Percentiles rank a stretch among this genome's conserved stretches.
Conservation (phyloP, 177 flowering plant genomes). For the Vitis hybrid region DNA sequence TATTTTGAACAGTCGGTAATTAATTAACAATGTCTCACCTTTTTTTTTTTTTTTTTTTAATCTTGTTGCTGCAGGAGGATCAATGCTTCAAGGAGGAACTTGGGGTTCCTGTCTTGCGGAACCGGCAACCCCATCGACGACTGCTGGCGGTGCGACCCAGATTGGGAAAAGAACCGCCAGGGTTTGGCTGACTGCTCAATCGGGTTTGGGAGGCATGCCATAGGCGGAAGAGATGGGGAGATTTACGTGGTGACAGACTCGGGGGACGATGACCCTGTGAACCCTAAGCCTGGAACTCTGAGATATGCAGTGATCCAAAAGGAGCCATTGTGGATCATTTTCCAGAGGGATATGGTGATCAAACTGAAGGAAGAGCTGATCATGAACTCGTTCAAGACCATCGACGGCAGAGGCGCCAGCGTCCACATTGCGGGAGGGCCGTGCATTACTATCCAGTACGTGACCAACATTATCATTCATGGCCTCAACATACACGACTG, state of each 20-base stretch:
- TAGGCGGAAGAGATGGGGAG: slow-evolving; percentile 61
- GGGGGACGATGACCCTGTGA: slow-evolving; percentile 49
- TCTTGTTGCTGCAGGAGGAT: slow-evolving; percentile 44
- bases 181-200: slow-evolving; percentile 65
- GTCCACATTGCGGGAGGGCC: slow-evolving; percentile 79
- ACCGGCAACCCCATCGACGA: slow-evolving; percentile 79
- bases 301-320: slow-evolving; percentile 58
- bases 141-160: slow-evolving; percentile 78
- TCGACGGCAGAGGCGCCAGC: slow-evolving; percentile 70
- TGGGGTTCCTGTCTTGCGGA: slow-evolving; percentile 55
- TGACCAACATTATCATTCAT: slow-evolving; percentile 71
- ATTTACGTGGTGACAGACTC: slow-evolving; percentile 61
- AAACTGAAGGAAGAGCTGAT: slow-evolving; percentile 60
- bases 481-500: slow-evolving; percentile 72
- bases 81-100: slow-evolving; percentile 51
- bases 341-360: slow-evolving; percentile 65
- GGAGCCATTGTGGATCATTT: slow-evolving; percentile 75
- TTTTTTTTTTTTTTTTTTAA: background rate
- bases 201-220: slow-evolving; percentile 72
- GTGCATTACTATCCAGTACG: slow-evolving; percentile 70
- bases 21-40: background rate
- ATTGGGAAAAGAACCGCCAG: slow-evolving; percentile 60
- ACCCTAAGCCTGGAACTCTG: slow-evolving; percentile 67
- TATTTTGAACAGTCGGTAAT: background rate
- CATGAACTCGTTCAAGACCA: slow-evolving; percentile 70